These are phyloP conservation scores for Aspergillus baeticus DNA, from an alignment of 495 filamentous ascomycete genomes.

Conservation along the genomic window DNA sequence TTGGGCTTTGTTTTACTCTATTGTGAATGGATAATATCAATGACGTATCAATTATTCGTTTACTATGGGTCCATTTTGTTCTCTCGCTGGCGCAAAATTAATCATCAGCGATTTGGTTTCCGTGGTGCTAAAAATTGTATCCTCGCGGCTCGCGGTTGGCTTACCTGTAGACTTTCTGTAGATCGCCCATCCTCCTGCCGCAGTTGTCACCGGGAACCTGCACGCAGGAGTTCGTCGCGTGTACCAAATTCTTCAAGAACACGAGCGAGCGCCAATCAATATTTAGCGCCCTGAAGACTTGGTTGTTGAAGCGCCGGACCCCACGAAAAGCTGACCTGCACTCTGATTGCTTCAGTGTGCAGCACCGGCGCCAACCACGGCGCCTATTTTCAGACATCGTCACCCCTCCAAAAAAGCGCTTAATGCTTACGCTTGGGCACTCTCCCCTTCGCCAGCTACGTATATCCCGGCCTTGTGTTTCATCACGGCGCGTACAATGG, in stretches of 20 bases:
- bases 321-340: constrained; percentile 21
- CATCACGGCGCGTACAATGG: constrained; percentile 35
- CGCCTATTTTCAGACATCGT: constrained; percentile 31
- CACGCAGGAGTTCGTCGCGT: too few species aligned
- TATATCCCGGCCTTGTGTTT: constrained; percentile 32
- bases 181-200: neutral
- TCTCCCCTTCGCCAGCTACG: neutral
- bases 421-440: constrained; percentile 5
- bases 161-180: neutral
- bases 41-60: constrained; percentile 30
- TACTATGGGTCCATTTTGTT: neutral
- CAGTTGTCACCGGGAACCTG: neutral
- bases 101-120: neutral
- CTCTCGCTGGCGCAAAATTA: neutral
- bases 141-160: neutral
- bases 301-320: constrained; percentile 1
- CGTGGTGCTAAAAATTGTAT: neutral
- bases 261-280: too few species aligned
- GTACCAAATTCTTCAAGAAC: too few species aligned
- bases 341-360: constrained; percentile 13
- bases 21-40: constrained; percentile 30
- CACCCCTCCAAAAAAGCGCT: constrained; percentile 24
- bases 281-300: neutral
- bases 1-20: constrained; percentile 30
- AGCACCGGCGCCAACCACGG: constrained; percentile 32